phyloP scores from a whole-genome alignment of 2,329 filamentous ascomycete genomes.

The Microcera coccophila region DNA sequence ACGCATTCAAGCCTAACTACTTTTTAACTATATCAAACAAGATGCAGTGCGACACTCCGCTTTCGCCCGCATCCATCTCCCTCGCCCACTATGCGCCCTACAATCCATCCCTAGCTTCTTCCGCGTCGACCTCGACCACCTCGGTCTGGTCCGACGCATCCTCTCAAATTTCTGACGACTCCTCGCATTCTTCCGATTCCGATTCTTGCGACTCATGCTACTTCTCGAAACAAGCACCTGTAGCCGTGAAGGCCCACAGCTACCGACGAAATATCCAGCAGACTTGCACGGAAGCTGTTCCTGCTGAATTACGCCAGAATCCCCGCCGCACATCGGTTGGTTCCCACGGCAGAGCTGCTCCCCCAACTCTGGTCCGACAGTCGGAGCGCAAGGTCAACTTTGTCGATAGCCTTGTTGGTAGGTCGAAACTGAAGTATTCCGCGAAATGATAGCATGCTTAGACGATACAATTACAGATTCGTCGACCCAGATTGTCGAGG shows the following conservation, averaged over 20 bases:
- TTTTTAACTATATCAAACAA: constrained; percentile 40
- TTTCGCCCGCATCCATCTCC: constrained; percentile 49
- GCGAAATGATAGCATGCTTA: constrained; percentile 28
- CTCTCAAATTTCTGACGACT: constrained; percentile 66
- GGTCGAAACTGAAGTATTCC: constrained; percentile 44
- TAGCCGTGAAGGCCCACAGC: constrained; percentile 22
- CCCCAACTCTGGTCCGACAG: constrained; percentile 78
- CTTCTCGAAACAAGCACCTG: constrained; percentile 26
- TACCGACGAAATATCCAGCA: constrained; percentile 23
- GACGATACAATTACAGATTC: constrained; percentile 63
- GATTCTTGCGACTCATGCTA: constrained; percentile 46
- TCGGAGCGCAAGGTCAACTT: constrained; percentile 91
- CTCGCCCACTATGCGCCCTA: constrained; percentile 56
- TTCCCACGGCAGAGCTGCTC: constrained; percentile 53
- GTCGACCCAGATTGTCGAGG: constrained; percentile 93
- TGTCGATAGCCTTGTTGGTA: constrained; percentile 96
- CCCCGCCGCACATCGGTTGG: constrained; percentile 56
- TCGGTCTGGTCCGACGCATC: constrained; percentile 75
- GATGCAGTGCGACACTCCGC: constrained; percentile 54
- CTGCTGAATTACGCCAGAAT: constrained; percentile 61
- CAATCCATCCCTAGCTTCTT: constrained; percentile 67
- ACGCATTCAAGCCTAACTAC: constrained; percentile 25
- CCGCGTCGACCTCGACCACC: constrained; percentile 69
- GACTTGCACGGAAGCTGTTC: constrained; percentile 43
- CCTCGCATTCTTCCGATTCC: constrained; percentile 56